Evolutionary conservation across 2,329 filamentous ascomycete species (phyloP), one percentile per base, ranked within the genome.

Genomic region (Botryosphaeria agaves): DNA sequence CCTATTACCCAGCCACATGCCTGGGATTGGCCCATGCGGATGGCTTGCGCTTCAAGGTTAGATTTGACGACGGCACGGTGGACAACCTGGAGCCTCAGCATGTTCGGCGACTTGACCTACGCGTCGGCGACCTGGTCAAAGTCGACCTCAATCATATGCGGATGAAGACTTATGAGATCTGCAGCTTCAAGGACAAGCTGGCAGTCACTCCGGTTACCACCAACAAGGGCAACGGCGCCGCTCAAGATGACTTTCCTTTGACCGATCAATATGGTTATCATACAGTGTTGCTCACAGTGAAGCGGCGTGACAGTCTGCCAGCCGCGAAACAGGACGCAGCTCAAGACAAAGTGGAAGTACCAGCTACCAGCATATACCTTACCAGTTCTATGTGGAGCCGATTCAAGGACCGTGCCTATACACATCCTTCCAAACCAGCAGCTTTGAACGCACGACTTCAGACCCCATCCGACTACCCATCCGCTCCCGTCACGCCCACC

Each of bases 1-100:
- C 52, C n/a, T 75, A 65, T 43, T 72, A 70, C 42, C 68, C 71
- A 28, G 71, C 66, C 6, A 68, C 61, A n/a, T 74, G 62, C 39
- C 45, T 72, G 19, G 64, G 61, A 3, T 51, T 48, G 11, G 51
- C 59, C 14, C 45, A 53, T 26, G 42, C 48, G 0, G 51, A 59
- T 30, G 41, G 42, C 2, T 41, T 41, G 21, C 58, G 57, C 18
- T 62, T 64, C 39, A 46, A 52, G 9, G 41, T 65, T 15, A 51
- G 53, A n/a, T 66, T 58, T 30, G 62, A 65, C 36, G 61, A 65
- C 35, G 55, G 49, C 8, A 60, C 54, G 4, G 43, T 47, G 9
- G 52, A 51, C 1, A 55, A 55, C 15, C 32, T 64, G 1, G 56
- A 62, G 5, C 29, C 41, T 4, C 36, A 42, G 5, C 46, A 57